phyloP scores from a whole-genome alignment of 1,284 basidiomycete genomes.

The Phellinidium pouzarii region DNA sequence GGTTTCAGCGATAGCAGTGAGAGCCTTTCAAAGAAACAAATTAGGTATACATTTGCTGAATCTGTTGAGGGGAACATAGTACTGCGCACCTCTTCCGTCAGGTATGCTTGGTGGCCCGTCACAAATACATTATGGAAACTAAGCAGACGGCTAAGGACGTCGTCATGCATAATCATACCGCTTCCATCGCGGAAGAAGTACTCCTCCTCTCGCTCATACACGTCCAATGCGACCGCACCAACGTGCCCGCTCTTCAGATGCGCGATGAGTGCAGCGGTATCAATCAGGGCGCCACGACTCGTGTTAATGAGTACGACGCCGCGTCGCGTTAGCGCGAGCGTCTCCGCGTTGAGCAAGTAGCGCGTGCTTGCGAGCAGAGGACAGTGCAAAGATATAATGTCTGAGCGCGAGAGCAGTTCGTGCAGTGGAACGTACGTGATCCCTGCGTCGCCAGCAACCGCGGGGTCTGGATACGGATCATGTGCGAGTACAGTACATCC shows the following conservation, averaged over 20 bases:
- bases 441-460: conserved; percentile 29
- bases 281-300: conserved; percentile 29
- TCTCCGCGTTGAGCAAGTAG: conserved; percentile 33
- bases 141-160: conserved; percentile 23
- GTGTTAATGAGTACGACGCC: conserved; percentile 40
- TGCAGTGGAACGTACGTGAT: conserved; percentile 35
- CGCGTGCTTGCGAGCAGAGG: conserved; percentile 34
- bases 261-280: conserved; percentile 23
- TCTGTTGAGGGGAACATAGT: background rate
- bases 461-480: conserved; percentile 34
- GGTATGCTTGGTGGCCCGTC: conserved; percentile 25
- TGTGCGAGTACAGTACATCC: conserved; percentile 28
- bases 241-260: conserved; percentile 23
- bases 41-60: background rate
- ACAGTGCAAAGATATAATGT: conserved; percentile 34
- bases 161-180: conserved; percentile 25
- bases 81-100: conserved; percentile 21
- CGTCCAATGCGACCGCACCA: conserved; percentile 24
- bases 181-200: conserved; percentile 24
- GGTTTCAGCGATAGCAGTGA: conserved; percentile 22
- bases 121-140: conserved; percentile 26
- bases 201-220: conserved; percentile 25
- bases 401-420: conserved; percentile 36
- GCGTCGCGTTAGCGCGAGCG: conserved; percentile 41
- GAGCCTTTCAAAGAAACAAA: conserved; percentile 9